These are phyloP conservation scores for Solanum gandarillasii DNA, from an alignment of 257 asterid species.

Conservation along the genomic window DNA sequence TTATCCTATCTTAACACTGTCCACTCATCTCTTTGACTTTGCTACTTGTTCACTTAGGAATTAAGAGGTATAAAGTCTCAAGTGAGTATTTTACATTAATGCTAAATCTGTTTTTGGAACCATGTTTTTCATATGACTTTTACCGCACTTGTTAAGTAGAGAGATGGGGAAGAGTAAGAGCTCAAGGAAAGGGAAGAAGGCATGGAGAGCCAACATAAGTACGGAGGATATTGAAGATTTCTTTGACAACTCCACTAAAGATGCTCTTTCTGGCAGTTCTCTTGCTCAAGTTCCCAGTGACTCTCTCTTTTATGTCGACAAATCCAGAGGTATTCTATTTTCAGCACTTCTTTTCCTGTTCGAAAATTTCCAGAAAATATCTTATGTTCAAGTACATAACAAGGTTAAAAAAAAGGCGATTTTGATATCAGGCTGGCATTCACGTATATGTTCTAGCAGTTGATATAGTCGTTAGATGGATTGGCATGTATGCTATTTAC, in stretches of 20 bases:
- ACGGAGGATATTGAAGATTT: constrained; percentile 76
- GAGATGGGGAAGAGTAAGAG: constrained; percentile 76
- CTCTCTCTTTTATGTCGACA: constrained; percentile 69
- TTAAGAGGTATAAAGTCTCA: background rate
- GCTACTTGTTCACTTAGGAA: background rate
- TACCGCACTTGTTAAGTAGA: background rate
- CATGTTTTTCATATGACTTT: background rate
- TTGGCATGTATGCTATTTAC: background rate
- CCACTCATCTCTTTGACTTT: background rate
- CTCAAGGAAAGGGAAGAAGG: constrained; percentile 96
- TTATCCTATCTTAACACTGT: background rate
- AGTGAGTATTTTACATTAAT: background rate
- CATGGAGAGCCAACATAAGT: constrained; percentile 93
- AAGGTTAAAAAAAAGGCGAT: background rate
- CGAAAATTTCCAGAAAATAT: background rate
- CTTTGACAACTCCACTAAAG: constrained; percentile 78
- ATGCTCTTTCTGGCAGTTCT: constrained; percentile 92
- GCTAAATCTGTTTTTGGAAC: background rate
- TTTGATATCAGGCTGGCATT: background rate
- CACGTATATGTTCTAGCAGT: background rate
- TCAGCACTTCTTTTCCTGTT: background rate
- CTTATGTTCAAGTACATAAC: background rate
- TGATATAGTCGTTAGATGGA: background rate
- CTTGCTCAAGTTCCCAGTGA: constrained; percentile 60
- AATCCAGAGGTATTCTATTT: constrained; percentile 52